phyloP scores from a whole-genome alignment of 257 asterid species.

The Phtheirospermum japonicum region DNA sequence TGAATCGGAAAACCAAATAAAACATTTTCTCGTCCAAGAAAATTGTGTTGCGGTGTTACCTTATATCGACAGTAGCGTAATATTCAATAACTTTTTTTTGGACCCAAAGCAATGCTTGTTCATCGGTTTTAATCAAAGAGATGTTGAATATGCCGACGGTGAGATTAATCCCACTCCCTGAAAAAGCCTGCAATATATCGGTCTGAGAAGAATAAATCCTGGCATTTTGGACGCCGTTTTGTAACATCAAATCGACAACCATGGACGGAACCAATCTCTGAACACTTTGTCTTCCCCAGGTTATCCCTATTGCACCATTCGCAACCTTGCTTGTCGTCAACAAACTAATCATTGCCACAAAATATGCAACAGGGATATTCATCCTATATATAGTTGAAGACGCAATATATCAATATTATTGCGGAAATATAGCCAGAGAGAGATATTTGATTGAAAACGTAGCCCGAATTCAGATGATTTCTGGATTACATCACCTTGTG shows the following conservation, averaged over 20 bases:
- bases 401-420: too few relatives aligned
- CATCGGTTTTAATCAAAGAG: rapidly evolving
- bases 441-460: too few relatives aligned
- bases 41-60: conserved; percentile 21
- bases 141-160: not conserved
- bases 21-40: too few relatives aligned
- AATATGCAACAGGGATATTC: not conserved
- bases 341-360: not conserved
- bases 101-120: not conserved
- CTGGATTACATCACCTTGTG: not conserved
- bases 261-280: conserved; percentile 32
- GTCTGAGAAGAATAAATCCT: conserved; percentile 15
- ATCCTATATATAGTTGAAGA: not conserved
- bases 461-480: not conserved
- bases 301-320: conserved; percentile 21
- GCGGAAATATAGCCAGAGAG: too few relatives aligned
- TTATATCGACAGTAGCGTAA: not conserved
- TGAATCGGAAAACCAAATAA: not conserved
- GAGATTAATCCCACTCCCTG: conserved; percentile 31
- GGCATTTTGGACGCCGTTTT: conserved; percentile 25
- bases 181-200: conserved; percentile 29
- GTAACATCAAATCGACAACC: conserved; percentile 37
- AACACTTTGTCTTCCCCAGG: conserved; percentile 24
- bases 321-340: not conserved
- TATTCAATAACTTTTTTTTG: rapidly evolving